Percentiles rank a stretch among this genome's conserved stretches.
Evolutionary conservation across 2,329 filamentous ascomycete species (phyloP).

Genomic region (Colletotrichum endophyticum): DNA sequence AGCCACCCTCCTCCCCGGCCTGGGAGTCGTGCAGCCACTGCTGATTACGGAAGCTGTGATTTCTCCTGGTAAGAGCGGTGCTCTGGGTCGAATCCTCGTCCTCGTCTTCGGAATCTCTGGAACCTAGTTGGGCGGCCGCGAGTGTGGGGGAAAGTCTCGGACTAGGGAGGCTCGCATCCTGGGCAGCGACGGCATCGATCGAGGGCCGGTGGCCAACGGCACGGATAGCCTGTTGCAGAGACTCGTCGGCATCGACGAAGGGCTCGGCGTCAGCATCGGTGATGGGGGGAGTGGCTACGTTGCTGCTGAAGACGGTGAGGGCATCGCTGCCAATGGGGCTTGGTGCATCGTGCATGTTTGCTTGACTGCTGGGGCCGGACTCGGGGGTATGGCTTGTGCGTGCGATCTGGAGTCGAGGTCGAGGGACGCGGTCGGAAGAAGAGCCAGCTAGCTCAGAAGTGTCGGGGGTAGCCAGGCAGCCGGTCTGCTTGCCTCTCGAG

Average conservation of each 20-base stretch:
- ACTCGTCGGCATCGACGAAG: slow-evolving; percentile 56
- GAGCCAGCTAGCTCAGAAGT: slow-evolving; percentile 49
- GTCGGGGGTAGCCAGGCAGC: slow-evolving; percentile 62
- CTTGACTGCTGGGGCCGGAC: slow-evolving; percentile 41
- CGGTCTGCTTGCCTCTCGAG: slow-evolving; percentile 29
- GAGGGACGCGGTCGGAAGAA: slow-evolving; percentile 37
- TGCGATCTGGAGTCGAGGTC: slow-evolving; percentile 46
- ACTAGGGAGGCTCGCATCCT: slow-evolving; percentile 93
- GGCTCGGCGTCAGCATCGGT: slow-evolving; percentile 74
- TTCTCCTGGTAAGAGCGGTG: slow-evolving; percentile 4
- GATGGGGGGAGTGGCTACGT: slow-evolving; percentile 76
- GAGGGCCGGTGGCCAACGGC: slow-evolving; percentile 54
- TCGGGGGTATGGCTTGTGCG: slow-evolving; percentile 50
- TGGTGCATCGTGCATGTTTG: slow-evolving; percentile 25
- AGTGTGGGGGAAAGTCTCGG: slow-evolving; percentile 92
- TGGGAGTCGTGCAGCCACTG: slow-evolving; percentile 48
- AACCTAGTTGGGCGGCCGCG: slow-evolving; percentile 66
- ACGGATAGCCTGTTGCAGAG: slow-evolving; percentile 50
- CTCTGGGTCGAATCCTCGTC: slow-evolving; percentile 35
- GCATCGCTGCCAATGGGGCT: slow-evolving; percentile 61
- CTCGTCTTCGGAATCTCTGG: slow-evolving; percentile 45
- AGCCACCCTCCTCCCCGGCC: slow-evolving; percentile 40
- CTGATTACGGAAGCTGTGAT: slow-evolving; percentile 9
- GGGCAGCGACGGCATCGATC: slow-evolving; percentile 74
- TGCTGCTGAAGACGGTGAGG: slow-evolving; percentile 65